A percentile compares a stretch with the other conserved stretches of the same genome.
phyloP scores from a whole-genome alignment of 2,329 filamentous ascomycete genomes.

The Purpureocillium lavendulum region DNA sequence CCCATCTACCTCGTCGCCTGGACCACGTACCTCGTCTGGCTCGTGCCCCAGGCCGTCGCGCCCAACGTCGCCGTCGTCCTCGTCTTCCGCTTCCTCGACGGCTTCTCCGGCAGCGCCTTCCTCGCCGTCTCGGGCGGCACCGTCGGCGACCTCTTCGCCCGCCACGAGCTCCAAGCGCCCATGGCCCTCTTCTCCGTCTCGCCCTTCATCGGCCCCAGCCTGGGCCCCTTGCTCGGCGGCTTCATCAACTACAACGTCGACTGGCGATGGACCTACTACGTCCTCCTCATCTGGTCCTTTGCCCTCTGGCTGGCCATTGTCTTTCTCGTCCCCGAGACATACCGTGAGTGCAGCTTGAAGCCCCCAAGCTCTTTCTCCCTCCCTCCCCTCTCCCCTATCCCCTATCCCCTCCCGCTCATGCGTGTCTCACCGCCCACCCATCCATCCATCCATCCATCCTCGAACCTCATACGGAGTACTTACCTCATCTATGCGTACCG shows the following conservation, averaged over 20 bases:
- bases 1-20: conserved; percentile 75
- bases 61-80: conserved; percentile 75
- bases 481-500: not conserved
- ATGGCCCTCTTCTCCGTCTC: conserved; percentile 73
- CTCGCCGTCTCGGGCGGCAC: conserved; percentile 74
- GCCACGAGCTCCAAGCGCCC: conserved; percentile 61
- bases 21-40: conserved; percentile 65
- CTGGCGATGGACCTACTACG: conserved; percentile 82
- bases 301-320: conserved; percentile 54
- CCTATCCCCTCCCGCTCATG: not conserved
- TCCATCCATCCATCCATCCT: too few species aligned
- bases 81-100: conserved; percentile 68
- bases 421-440: not conserved
- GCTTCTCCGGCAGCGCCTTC: conserved; percentile 61
- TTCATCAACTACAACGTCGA: conserved; percentile 70
- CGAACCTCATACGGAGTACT: not conserved
- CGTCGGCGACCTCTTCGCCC: conserved; percentile 69
- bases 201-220: conserved; percentile 54
- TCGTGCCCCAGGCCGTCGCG: conserved; percentile 76
- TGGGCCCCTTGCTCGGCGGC: conserved; percentile 59
- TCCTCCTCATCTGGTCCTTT: conserved; percentile 75
- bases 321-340: conserved; percentile 79
- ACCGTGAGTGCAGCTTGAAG: conserved; percentile 47
- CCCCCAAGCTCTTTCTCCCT: not conserved
- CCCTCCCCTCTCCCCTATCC: not conserved